phyloP scores from a whole-genome alignment of 2,329 filamentous ascomycete genomes.

The Apiospora saccharicola region DNA sequence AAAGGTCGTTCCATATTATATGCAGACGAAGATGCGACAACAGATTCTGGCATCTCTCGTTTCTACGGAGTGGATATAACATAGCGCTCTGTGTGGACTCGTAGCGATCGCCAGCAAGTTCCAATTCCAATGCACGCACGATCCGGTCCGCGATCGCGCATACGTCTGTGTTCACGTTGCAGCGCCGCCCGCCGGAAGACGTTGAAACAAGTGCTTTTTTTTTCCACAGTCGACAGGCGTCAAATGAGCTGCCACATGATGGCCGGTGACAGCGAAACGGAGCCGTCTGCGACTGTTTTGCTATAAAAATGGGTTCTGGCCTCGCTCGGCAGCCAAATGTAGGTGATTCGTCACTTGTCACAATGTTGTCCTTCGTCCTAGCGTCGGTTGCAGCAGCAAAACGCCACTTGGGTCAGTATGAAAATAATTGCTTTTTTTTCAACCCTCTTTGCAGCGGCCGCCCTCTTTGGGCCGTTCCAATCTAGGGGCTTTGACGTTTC shows the following conservation, averaged over 20 bases:
- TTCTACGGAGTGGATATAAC: not conserved
- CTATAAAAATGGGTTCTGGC: not conserved
- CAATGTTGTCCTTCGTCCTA: no score
- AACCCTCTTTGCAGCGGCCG: not conserved
- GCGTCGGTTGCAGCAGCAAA: not conserved
- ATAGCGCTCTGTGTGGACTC: not conserved
- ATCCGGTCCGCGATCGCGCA: constrained; percentile 13
- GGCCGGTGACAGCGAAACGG: not conserved
- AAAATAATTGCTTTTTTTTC: constrained; percentile 6
- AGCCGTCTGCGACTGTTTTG: not conserved
- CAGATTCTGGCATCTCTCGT: not conserved
- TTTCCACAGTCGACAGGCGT: not conserved
- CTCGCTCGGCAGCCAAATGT: not conserved
- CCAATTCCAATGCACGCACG: constrained; percentile 8
- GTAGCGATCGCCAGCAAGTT: not conserved
- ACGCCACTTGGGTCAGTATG: not conserved
- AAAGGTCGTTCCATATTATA: not conserved
- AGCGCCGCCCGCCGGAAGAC: not conserved
- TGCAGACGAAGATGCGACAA: not conserved
- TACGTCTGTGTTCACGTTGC: not conserved
- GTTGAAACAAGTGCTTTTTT: not conserved
- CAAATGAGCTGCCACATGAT: not conserved
- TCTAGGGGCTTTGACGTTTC: not conserved
- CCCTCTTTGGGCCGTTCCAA: not conserved
- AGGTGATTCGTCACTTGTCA: constrained; percentile 11